Evolutionary conservation across 164 flowering plant genomes (phyloP).

Genomic region (Aristolochia fimbriata): DNA sequence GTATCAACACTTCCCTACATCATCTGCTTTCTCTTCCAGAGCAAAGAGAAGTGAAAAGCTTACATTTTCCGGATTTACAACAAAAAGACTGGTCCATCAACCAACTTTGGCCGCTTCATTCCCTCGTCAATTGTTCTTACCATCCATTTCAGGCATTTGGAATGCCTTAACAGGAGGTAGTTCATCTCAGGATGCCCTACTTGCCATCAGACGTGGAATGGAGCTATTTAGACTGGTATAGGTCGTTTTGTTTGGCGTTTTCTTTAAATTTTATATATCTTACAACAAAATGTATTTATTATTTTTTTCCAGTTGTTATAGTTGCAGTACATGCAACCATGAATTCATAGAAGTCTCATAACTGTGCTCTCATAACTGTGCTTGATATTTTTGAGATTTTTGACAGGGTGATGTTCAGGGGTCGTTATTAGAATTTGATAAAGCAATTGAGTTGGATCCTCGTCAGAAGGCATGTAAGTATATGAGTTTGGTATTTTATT

Average conservation of each 20-base stretch:
- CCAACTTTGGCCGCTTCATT: slow-evolving; percentile 12
- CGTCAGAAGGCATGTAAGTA: slow-evolving; percentile 86
- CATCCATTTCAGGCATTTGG: slow-evolving; percentile 73
- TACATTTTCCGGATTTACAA: slow-evolving; percentile 11
- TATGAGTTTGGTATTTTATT: neutral
- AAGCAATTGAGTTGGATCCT: slow-evolving; percentile 80
- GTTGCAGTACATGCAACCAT: too few relatives aligned
- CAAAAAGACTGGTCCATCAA: slow-evolving; percentile 10
- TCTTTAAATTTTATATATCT: neutral
- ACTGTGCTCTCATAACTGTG: neutral
- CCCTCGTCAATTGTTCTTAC: slow-evolving; percentile 43
- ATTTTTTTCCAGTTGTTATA: too few relatives aligned
- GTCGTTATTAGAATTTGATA: slow-evolving; percentile 70
- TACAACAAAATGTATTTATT: too few relatives aligned
- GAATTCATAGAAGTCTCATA: neutral
- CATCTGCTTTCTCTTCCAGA: slow-evolving; percentile 11
- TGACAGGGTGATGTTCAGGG: slow-evolving; percentile 75
- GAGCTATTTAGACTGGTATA: slow-evolving; percentile 70
- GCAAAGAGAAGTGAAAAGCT: slow-evolving; percentile 9
- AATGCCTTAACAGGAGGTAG: slow-evolving; percentile 66
- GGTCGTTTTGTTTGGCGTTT: too few relatives aligned
- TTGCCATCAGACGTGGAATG: slow-evolving; percentile 75
- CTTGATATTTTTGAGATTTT: too few relatives aligned
- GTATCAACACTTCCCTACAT: neutral
- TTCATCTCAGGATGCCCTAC: slow-evolving; percentile 44